These are phyloP conservation scores for Biscogniauxia marginata DNA, from an alignment of 2,329 filamentous ascomycete species.

Conservation along the genomic window DNA sequence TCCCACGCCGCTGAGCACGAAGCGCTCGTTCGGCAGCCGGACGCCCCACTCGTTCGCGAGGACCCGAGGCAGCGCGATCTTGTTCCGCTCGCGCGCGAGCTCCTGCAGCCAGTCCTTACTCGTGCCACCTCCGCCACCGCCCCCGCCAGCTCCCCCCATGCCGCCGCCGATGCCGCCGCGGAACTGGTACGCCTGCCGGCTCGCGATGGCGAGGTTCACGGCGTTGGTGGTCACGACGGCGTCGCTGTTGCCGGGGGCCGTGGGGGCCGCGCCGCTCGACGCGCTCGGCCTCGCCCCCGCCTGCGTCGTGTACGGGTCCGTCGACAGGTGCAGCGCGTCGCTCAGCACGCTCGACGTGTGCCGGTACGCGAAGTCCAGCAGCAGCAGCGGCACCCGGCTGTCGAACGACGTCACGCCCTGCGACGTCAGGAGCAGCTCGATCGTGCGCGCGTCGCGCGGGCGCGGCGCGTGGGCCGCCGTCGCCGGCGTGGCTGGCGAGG, in stretches of 20 bases:
- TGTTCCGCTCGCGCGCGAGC: slow-evolving; percentile 70
- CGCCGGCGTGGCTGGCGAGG: slow-evolving; percentile 29
- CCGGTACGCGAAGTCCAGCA: slow-evolving; percentile 84
- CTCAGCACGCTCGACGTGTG: slow-evolving; percentile 71
- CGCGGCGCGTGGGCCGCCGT: slow-evolving; percentile 48
- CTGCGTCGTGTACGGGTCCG: slow-evolving; percentile 65
- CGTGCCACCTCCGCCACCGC: slow-evolving; percentile 46
- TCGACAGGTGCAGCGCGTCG: slow-evolving; percentile 67
- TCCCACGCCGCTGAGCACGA: slow-evolving; percentile 63
- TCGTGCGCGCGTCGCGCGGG: slow-evolving; percentile 74
- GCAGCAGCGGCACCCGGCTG: slow-evolving; percentile 75
- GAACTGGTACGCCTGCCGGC: slow-evolving; percentile 69
- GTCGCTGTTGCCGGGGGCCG: slow-evolving; percentile 46
- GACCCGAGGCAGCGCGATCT: slow-evolving; percentile 61
- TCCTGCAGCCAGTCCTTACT: slow-evolving; percentile 77
- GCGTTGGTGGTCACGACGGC: slow-evolving; percentile 64
- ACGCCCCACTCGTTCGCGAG: slow-evolving; percentile 66
- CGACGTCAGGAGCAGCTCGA: slow-evolving; percentile 76
- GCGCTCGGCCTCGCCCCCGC: slow-evolving; percentile 53
- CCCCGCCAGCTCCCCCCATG: slow-evolving; percentile 43
- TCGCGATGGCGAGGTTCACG: slow-evolving; percentile 70
- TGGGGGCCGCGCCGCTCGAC: slow-evolving; percentile 47
- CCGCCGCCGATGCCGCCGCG: slow-evolving; percentile 48
- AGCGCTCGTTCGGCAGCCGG: slow-evolving; percentile 64
- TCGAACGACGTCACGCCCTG: slow-evolving; percentile 80